Percentiles rank a stretch among this genome's conserved stretches.
Conservation (phyloP, 805 yeast genomes). For the Wickerhamiella allomyrinae region DNA sequence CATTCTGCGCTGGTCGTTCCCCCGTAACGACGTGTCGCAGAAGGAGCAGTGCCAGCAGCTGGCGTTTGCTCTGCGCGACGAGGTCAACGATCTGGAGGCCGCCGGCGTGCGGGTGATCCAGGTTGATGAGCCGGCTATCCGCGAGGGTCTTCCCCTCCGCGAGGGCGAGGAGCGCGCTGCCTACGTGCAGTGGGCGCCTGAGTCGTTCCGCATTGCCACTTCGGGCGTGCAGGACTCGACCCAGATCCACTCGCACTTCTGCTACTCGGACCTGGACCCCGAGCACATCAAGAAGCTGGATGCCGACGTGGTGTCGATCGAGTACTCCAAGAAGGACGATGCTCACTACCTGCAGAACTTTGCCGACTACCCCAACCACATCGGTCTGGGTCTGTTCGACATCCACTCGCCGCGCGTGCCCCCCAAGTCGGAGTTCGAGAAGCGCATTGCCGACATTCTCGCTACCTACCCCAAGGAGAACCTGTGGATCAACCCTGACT, state of each 20-base stretch:
- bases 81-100: conserved; percentile 93
- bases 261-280: conserved; percentile 99
- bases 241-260: conserved; percentile 99
- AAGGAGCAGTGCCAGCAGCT: conserved; percentile 91
- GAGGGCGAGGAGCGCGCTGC: conserved; percentile 93
- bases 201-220: conserved; percentile 98
- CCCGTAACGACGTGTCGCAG: conserved; percentile 94
- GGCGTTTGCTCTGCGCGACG: conserved; percentile 95
- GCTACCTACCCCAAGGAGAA: conserved; percentile 95
- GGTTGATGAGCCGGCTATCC: conserved; percentile 99
- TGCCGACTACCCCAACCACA: conserved; percentile 97
- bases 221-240: conserved; percentile 92
- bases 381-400: conserved; percentile 97
- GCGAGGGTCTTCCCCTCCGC: conserved; percentile 99
- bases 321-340: conserved; percentile 99
- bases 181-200: conserved; percentile 98
- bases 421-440: conserved; percentile 88
- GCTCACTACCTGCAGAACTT: conserved; percentile 96
- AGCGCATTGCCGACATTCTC: conserved; percentile 86
- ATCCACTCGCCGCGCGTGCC: conserved; percentile 99
- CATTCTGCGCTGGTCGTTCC: conserved; percentile 99
- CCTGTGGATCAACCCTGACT: conserved; percentile 99
- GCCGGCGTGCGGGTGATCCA: conserved; percentile 97
- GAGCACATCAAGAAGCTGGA: conserved; percentile 98
- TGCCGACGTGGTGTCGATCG: conserved; percentile 98